Conservation (phyloP, 176 grass and related monocot genomes). For the Raddia guianensis region DNA sequence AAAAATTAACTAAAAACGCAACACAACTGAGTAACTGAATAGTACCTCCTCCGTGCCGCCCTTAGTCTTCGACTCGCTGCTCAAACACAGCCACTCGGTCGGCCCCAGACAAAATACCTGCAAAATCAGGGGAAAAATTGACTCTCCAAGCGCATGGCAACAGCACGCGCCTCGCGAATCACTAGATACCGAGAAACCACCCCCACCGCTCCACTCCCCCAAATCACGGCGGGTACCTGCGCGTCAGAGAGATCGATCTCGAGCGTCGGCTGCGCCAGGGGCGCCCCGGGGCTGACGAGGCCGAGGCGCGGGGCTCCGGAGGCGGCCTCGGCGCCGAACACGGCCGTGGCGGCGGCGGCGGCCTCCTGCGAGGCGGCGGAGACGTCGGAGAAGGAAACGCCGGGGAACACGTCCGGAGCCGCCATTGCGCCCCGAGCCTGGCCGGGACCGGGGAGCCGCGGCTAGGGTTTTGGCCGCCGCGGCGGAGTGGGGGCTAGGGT, state of each 20-base stretch:
- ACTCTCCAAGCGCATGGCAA: background rate
- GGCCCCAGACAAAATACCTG: slow-evolving; percentile 77
- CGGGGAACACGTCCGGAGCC: slow-evolving; percentile 53
- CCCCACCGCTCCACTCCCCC: background rate
- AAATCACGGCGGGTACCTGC: slow-evolving; percentile 62
- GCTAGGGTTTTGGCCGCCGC: slow-evolving; percentile 40
- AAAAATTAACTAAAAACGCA: slow-evolving; percentile 23
- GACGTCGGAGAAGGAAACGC: slow-evolving; percentile 63
- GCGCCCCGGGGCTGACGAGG: slow-evolving; percentile 28
- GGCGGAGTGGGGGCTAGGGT: slow-evolving; percentile 46
- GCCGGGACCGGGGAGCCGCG: slow-evolving; percentile 3
- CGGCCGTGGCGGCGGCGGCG: slow-evolving; percentile 43
- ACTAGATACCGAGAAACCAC: background rate
- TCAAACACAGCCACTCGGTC: slow-evolving; percentile 74
- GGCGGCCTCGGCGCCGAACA: slow-evolving; percentile 43
- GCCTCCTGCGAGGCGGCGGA: slow-evolving; percentile 8
- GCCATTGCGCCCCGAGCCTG: slow-evolving; percentile 37
- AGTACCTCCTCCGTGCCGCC: slow-evolving; percentile 64
- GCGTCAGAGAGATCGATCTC: slow-evolving; percentile 67
- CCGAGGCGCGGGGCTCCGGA: slow-evolving; percentile 49
- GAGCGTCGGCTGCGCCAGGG: slow-evolving; percentile 23
- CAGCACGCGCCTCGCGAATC: background rate
- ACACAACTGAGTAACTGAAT: background rate
- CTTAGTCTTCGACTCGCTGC: slow-evolving; percentile 55
- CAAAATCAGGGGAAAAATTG: slow-evolving; percentile 19